These are phyloP conservation scores for Deinandra increscens DNA, from an alignment of 129 eudicot species.

Conservation along the genomic window DNA sequence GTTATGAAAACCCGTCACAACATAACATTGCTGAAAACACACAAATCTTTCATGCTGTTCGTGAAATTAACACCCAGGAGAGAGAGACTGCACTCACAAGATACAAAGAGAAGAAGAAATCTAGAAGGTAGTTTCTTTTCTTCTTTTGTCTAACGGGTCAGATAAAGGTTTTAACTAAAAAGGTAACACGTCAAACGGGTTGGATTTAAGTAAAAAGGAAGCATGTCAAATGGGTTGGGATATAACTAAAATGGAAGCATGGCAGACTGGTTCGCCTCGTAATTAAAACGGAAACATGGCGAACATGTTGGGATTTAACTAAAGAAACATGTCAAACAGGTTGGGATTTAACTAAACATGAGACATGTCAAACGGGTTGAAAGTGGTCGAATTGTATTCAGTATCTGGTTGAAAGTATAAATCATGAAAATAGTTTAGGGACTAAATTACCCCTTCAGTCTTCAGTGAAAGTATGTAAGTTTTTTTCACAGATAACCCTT, in stretches of 20 bases:
- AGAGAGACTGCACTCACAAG: conserved; percentile 83
- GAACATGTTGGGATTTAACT: background rate
- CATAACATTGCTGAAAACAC: conserved; percentile 33
- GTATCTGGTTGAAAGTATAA: no score
- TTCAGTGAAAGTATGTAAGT: no score
- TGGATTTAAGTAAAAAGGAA: background rate
- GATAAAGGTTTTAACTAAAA: background rate
- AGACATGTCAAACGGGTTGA: no score
- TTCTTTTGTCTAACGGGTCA: background rate
- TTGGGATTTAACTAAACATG: background rate
- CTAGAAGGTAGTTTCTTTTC: conserved; percentile 55
- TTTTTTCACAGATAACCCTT: no score
- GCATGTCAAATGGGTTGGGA: background rate
- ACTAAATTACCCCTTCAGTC: no score
- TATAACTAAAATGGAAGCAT: background rate
- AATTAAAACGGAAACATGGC: background rate
- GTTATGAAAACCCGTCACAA: conserved; percentile 40
- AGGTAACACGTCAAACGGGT: background rate
- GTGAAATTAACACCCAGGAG: conserved; percentile 66
- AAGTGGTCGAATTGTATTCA: no score
- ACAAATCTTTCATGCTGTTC: conserved; percentile 38
- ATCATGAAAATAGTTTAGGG: no score
- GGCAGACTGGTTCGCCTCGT: background rate
- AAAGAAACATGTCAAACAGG: background rate
- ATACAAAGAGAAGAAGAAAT: conserved; percentile 91